Evolutionary conservation across 352 stramenopile genomes (phyloP).

Genomic region (Phytophthora palmivora): DNA sequence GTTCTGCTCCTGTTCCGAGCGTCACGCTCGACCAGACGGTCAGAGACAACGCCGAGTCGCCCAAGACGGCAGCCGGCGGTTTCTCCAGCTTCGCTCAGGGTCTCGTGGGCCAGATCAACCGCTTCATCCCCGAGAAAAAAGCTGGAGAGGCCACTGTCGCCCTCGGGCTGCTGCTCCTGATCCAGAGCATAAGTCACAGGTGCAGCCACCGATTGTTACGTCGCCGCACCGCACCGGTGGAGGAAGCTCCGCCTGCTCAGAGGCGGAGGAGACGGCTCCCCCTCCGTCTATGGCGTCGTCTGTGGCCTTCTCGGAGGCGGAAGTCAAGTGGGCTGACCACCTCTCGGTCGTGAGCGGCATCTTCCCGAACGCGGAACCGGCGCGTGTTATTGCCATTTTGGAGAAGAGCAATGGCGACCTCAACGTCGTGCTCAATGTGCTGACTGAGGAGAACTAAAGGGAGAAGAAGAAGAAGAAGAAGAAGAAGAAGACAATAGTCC

Average conservation of each 20-base stretch:
- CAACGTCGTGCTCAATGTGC: slow-evolving; percentile 75
- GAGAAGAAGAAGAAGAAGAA: not conserved
- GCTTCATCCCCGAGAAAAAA: slow-evolving; percentile 68
- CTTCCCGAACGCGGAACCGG: slow-evolving; percentile 60
- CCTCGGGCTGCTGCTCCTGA: slow-evolving; percentile 5
- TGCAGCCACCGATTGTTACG: slow-evolving; percentile 4
- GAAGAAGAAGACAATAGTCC: not conserved
- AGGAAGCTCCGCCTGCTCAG: slow-evolving; percentile 23
- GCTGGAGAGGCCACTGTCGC: slow-evolving; percentile 25
- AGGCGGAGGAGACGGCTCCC: slow-evolving; percentile 25
- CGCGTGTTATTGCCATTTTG: slow-evolving; percentile 60
- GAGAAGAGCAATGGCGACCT: slow-evolving; percentile 74
- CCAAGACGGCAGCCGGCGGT: slow-evolving; percentile 49
- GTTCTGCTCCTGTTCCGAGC: not conserved
- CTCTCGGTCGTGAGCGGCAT: slow-evolving; percentile 69
- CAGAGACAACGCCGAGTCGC: slow-evolving; percentile 41
- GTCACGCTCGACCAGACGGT: slow-evolving; percentile 28
- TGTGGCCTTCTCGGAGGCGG: slow-evolving; percentile 60
- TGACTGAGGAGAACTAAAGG: slow-evolving; percentile 68
- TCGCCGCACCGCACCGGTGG: slow-evolving; percentile 9
- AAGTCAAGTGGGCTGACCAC: slow-evolving; percentile 79
- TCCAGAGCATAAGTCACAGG: slow-evolving; percentile 20
- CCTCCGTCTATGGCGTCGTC: slow-evolving; percentile 25
- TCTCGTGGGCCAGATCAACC: slow-evolving; percentile 71
- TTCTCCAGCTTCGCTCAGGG: slow-evolving; percentile 77